These are phyloP conservation scores for Argentina anserina DNA, from an alignment of 306 rosid species.

Conservation along the genomic window DNA sequence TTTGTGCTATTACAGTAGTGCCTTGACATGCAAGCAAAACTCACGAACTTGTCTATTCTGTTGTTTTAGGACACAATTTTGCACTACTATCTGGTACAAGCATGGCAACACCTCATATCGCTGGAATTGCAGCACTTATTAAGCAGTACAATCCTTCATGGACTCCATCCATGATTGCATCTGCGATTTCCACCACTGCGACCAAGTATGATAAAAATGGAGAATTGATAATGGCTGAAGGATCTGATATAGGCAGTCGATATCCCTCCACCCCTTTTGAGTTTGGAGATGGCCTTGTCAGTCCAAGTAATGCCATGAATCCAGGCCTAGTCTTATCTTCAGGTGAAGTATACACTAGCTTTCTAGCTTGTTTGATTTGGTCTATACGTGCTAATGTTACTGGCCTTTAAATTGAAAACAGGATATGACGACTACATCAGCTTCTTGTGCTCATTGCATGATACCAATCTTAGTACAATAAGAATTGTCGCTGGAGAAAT, in stretches of 20 bases:
- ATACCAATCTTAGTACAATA: slow-evolving; percentile 30
- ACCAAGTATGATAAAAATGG: slow-evolving; percentile 58
- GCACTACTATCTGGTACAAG: slow-evolving; percentile 85
- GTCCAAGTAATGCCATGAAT: slow-evolving; percentile 52
- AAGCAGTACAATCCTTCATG: slow-evolving; percentile 76
- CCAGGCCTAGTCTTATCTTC: slow-evolving; percentile 71
- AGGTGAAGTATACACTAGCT: slow-evolving; percentile 29
- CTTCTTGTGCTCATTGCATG: slow-evolving; percentile 83
- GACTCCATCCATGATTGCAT: slow-evolving; percentile 87
- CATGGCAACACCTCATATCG: slow-evolving; percentile 88
- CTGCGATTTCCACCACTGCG: slow-evolving; percentile 81
- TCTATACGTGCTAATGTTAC: neutral
- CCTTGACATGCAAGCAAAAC: neutral
- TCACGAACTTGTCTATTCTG: neutral
- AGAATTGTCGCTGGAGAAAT: slow-evolving; percentile 46
- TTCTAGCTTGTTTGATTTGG: neutral
- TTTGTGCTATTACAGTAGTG: neutral
- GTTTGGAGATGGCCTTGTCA: slow-evolving; percentile 68
- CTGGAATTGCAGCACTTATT: slow-evolving; percentile 88
- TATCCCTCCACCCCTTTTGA: slow-evolving; percentile 72
- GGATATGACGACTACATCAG: slow-evolving; percentile 58
- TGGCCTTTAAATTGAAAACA: slow-evolving; percentile 27
- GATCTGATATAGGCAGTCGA: slow-evolving; percentile 32
- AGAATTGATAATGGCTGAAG: slow-evolving; percentile 63
- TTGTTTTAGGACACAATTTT: slow-evolving; percentile 48